Evolutionary conservation across 2,329 filamentous ascomycete species (phyloP).

Genomic region (Piedraia hortae): DNA sequence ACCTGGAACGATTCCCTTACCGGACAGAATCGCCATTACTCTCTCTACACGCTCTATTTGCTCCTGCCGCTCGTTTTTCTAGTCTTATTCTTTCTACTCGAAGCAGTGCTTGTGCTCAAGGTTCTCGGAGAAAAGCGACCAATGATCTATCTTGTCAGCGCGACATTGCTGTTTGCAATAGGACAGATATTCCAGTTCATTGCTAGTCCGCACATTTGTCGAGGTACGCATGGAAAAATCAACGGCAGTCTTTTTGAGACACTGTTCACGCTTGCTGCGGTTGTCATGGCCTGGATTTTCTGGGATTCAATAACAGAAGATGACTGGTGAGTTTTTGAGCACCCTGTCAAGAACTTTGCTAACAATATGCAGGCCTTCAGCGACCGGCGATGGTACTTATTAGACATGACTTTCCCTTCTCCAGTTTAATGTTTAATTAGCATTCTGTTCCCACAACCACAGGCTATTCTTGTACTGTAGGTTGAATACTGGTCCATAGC

Average conservation of each 20-base stretch:
- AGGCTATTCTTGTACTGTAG: no score
- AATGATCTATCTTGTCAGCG: slow-evolving; percentile 62
- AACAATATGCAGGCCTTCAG: no score
- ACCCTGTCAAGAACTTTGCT: no score
- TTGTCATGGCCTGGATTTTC: slow-evolving; percentile 71
- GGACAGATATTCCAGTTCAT: slow-evolving; percentile 94
- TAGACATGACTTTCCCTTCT: no score
- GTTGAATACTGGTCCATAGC: no score
- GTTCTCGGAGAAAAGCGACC: slow-evolving; percentile 70
- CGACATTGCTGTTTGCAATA: slow-evolving; percentile 59
- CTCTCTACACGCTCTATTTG: slow-evolving; percentile 83
- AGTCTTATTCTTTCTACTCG: slow-evolving; percentile 62
- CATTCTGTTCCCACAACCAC: no score
- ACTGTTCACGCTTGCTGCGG: slow-evolving; percentile 63
- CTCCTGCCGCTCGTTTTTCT: slow-evolving; percentile 70
- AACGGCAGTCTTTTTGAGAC: slow-evolving; percentile 85
- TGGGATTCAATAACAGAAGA: slow-evolving; percentile 99
- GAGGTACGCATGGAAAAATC: slow-evolving; percentile 57
- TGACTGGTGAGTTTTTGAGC: no score
- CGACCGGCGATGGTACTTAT: no score
- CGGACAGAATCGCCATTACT: slow-evolving; percentile 37
- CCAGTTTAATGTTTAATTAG: no score
- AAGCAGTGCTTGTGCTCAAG: slow-evolving; percentile 55
- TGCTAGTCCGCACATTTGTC: slow-evolving; percentile 71
- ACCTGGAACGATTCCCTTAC: slow-evolving; percentile 35